phyloP scores from a whole-genome alignment of 2,329 filamentous ascomycete genomes.

The Phaeoacremonium minimum region DNA sequence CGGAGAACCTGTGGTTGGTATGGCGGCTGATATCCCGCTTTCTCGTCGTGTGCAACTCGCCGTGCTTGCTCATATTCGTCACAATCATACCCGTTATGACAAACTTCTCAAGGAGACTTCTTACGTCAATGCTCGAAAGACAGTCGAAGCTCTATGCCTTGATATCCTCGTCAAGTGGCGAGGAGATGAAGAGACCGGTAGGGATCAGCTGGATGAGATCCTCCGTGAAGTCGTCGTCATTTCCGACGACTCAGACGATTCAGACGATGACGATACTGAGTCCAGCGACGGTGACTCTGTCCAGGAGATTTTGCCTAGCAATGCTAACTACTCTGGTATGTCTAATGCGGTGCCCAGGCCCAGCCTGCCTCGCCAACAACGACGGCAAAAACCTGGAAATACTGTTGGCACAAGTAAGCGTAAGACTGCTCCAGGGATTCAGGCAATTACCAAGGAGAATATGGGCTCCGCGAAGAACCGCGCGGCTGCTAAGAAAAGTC shows the following conservation, averaged over 20 bases:
- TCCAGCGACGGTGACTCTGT: constrained; percentile 24
- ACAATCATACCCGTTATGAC: constrained; percentile 64
- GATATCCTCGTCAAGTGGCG: constrained; percentile 68
- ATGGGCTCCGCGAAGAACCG: constrained; percentile 11
- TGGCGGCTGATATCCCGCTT: constrained; percentile 50
- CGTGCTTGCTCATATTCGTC: constrained; percentile 62
- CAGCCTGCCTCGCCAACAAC: neutral
- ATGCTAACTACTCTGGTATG: neutral
- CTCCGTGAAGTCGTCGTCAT: constrained; percentile 63
- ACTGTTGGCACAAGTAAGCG: neutral
- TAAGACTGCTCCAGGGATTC: neutral
- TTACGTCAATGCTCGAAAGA: constrained; percentile 57
- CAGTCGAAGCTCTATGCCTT: constrained; percentile 56
- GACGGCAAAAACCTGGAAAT: neutral
- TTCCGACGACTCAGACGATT: constrained; percentile 48
- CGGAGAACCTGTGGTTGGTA: constrained; percentile 52
- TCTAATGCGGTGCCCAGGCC: neutral
- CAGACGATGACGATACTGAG: constrained; percentile 30
- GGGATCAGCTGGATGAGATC: constrained; percentile 64
- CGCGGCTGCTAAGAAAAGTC: constrained; percentile 26
- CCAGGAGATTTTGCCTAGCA: constrained; percentile 1
- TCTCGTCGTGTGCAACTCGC: constrained; percentile 61
- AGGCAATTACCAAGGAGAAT: neutral
- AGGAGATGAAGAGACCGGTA: constrained; percentile 64
- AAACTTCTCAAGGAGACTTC: constrained; percentile 52